These are phyloP conservation scores for Magnusiomyces ingens DNA, from an alignment of 1,139 yeast genomes.

Conservation along the genomic window DNA sequence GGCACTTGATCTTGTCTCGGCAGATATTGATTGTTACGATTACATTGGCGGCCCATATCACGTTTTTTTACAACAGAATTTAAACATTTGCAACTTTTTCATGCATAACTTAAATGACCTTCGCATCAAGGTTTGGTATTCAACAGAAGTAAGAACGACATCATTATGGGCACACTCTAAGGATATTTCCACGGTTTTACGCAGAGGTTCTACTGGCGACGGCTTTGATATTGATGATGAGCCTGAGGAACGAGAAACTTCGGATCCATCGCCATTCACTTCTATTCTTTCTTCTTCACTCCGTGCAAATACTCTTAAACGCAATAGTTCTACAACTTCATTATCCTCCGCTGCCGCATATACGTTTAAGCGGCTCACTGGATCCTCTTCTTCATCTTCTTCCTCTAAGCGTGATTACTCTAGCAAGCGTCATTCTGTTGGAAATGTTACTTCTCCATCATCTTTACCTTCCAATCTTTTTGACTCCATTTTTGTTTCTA, in stretches of 20 bases:
- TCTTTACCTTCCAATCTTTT: slow-evolving; percentile 1
- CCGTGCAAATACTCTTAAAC: slow-evolving; percentile 10
- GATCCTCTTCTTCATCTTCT: slow-evolving; percentile 11
- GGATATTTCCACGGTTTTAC: slow-evolving; percentile 25
- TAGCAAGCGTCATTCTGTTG: slow-evolving; percentile 27
- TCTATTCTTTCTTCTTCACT: background rate
- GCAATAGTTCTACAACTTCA: slow-evolving; percentile 13
- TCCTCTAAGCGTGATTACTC: slow-evolving; percentile 21
- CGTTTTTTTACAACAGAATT: slow-evolving; percentile 19
- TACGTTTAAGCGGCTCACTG: slow-evolving; percentile 26
- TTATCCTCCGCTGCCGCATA: slow-evolving; percentile 19
- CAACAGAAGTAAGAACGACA: slow-evolving; percentile 28
- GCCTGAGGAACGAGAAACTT: background rate
- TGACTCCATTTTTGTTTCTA: slow-evolving; percentile 29
- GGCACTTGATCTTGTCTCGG: slow-evolving; percentile 15
- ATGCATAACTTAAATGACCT: slow-evolving; percentile 19
- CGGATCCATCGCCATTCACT: background rate
- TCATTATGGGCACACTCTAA: slow-evolving; percentile 28
- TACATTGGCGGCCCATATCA: slow-evolving; percentile 21
- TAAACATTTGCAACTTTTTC: slow-evolving; percentile 17
- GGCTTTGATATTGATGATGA: background rate
- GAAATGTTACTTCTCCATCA: slow-evolving; percentile 10
- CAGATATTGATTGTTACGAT: slow-evolving; percentile 20
- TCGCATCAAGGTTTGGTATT: slow-evolving; percentile 32
- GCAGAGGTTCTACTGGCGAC: slow-evolving; percentile 8